Evolutionary conservation across 768 basidiomycete species (phyloP), one percentile per base, ranked within the genome.

Genomic region (Hypsizygus marmoreus): DNA sequence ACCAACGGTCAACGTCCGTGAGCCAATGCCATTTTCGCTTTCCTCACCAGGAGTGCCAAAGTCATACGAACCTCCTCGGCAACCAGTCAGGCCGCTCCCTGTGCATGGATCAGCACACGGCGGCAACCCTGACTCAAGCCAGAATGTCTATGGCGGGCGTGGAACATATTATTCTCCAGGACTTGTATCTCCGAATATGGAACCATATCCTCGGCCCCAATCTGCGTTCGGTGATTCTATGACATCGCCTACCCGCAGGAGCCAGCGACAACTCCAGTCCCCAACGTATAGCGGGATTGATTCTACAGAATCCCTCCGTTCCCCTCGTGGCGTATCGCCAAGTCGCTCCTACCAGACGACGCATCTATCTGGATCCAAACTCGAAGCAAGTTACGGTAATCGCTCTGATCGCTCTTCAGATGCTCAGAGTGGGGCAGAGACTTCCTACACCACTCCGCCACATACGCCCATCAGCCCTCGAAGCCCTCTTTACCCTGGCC

Each of bases 161-260:
- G 35, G 51, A 11, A 53, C 60, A 35, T 39, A 46, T 22, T 48
- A 50, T 40, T 53, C 47, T 7, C 28, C 56, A 33, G 55, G 46
- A 31, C 56, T 69, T 40, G 62, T 73, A 43, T 75, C 78, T 12
- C 73, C 80, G 5, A 70, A 59, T 43, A 70, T 74, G 40, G 85
- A 88, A 1, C 81, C 83, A 2, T 78, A 74, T 56, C 74, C 79
- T 14, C 76, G 86, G 28, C 82, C 86, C 2, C 80, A 74, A 38
- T 87, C 86, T 24, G 81, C 84, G 10, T 59, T 74, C n/a, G 81
- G 76, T 37, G 77, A 80, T 41, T 58, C 72, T 12, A 54, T 69
- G 28, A 63, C 68, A 4, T 71, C 76, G 8, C 69, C 74, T n/a
- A 61, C 67, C 8, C 61, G 63, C 22, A 50, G 59, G 23, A 64